Evolutionary conservation across 1,284 basidiomycete species (phyloP).

Genomic region (Retiboletus flavoniger): DNA sequence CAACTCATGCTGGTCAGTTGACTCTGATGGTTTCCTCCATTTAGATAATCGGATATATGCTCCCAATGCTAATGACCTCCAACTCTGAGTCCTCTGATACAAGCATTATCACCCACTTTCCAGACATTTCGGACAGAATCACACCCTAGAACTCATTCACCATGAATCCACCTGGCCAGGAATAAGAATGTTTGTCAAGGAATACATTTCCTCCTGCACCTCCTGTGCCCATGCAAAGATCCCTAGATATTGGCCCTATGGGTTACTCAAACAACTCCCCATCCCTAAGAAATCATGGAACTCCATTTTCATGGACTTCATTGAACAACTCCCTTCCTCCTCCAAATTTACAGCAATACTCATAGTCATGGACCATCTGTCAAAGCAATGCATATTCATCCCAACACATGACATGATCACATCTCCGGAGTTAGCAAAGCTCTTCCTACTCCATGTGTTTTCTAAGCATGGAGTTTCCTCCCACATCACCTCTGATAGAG

Average conservation of each 20-base stretch:
- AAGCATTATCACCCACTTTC: neutral
- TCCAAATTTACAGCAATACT: slow-evolving; percentile 33
- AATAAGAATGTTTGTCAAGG: neutral
- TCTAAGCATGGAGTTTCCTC: too few relatives aligned
- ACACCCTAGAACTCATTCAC: neutral
- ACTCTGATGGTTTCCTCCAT: neutral
- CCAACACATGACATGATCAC: slow-evolving; percentile 21
- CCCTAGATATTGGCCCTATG: neutral
- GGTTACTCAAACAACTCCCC: neutral
- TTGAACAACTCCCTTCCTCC: slow-evolving; percentile 23
- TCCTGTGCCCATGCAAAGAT: neutral
- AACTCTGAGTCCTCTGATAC: neutral
- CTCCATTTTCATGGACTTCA: slow-evolving; percentile 2
- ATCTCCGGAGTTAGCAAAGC: slow-evolving; percentile 31
- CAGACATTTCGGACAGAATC: neutral
- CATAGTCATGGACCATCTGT: slow-evolving; percentile 35
- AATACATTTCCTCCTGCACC: neutral
- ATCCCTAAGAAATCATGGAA: slow-evolving; percentile 13
- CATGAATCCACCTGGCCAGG: neutral
- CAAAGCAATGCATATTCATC: slow-evolving; percentile 28
- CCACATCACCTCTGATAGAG: too few relatives aligned
- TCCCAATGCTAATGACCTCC: neutral
- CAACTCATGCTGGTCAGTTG: too few relatives aligned
- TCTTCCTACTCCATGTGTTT: slow-evolving; percentile 6
- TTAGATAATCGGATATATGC: slow-evolving; percentile 23